Evolutionary conservation across 106 monocot genomes (phyloP), one percentile per base, ranked within the genome.

Genomic region (Dioscorea alata): DNA sequence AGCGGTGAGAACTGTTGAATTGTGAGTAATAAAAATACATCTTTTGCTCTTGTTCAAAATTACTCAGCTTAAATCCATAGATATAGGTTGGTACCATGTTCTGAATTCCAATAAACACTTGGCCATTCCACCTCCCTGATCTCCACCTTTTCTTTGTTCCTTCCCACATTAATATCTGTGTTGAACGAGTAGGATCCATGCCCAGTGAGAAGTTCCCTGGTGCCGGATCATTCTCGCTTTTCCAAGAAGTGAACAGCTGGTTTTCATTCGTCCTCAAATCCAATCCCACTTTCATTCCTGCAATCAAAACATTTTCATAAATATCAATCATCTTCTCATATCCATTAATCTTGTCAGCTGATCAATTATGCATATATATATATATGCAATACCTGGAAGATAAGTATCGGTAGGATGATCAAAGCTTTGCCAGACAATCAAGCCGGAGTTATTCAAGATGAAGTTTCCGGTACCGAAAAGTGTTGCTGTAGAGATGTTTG

Each of bases 11-110:
- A 57, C 65, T 52, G 57, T 86, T 80, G 71, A 71, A 76, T 1
- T 23, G 50, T 2, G 53, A 59, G 75, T 74, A 83, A 31, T 67
- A 79, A 48, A 76, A 71, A 59, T 79, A 75, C 79, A 75, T 79
- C 64, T 74, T 80, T 48, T 67, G 62, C 48, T 79, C 78, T 24
- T 69, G 81, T 34, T 61, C 63, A 59, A 72, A 78, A 62, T 81
- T 66, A 65, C 73, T 69, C 16, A 75, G 61, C 51, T 68, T 75
- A 68, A 75, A 75, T 25, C 75, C 75, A 22, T 75, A 75, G 22
- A 79, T 70, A 67, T 86, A 82, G 8, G 60, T 59, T 4, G 82
- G 67, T 15, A 77, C 66, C 84, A 81, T 85, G 59, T 60, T 22
- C 68, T 70, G 75, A 17, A 75, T 33, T 33, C 75, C 75, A 24